Evolutionary conservation across 2,329 filamentous ascomycete genomes (phyloP).

Genomic region (Talaromyces sp.): DNA sequence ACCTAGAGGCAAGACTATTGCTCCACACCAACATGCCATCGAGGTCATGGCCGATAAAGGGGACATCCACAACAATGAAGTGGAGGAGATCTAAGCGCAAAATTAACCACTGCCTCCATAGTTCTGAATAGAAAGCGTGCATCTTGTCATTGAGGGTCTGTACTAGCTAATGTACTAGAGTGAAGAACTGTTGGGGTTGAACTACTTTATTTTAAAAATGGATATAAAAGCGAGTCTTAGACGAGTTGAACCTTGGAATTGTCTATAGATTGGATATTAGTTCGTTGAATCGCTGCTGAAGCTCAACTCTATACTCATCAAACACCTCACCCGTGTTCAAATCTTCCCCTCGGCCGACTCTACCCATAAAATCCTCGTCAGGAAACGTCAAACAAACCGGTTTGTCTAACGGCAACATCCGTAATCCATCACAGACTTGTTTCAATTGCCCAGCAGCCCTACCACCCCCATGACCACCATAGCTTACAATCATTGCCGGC

Average conservation of each 20-base stretch:
- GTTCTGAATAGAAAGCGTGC: neutral
- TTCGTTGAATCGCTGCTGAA: conserved; percentile 10
- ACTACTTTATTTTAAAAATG: neutral
- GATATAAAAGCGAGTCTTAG: neutral
- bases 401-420: conserved; percentile 11
- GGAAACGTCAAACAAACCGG: conserved; percentile 8
- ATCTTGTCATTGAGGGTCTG: neutral
- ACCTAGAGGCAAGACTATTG: neutral
- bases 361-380: neutral
- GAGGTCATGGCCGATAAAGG: neutral
- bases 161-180: neutral
- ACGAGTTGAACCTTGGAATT: neutral
- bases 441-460: conserved; percentile 8
- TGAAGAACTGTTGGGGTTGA: neutral
- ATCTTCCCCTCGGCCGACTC: conserved; percentile 2
- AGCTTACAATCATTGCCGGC: conserved; percentile 51
- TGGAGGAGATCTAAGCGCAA: neutral
- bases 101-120: no score
- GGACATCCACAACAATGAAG: neutral
- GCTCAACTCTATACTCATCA: neutral
- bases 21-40: neutral
- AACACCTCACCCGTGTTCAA: neutral
- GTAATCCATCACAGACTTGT: conserved; percentile 12
- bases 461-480: conserved; percentile 45
- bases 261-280: neutral